These are phyloP conservation scores for Tulasnella sp. DNA, from an alignment of 768 basidiomycete genomes.

Conservation along the genomic window DNA sequence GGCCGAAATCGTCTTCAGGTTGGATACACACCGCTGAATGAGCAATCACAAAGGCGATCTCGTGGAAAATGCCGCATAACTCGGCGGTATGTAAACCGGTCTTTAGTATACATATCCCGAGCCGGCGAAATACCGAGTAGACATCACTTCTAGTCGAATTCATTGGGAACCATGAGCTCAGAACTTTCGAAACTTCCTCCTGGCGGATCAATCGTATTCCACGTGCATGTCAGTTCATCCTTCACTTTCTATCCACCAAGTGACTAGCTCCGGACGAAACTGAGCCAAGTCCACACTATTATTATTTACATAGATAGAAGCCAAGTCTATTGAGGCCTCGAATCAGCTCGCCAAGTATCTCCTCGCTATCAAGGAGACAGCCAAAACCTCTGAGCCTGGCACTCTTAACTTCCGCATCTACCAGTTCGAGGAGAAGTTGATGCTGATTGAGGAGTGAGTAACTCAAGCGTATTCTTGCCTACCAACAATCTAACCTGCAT, in stretches of 20 bases:
- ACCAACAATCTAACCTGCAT: not conserved
- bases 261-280: too few species aligned
- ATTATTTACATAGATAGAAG: not conserved
- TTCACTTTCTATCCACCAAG: too few species aligned
- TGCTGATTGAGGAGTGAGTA: constrained; percentile 14
- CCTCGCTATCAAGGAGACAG: constrained; percentile 10
- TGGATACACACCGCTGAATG: too few species aligned
- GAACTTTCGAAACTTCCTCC: not conserved
- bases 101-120: not conserved
- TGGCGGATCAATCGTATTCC: not conserved
- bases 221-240: not conserved
- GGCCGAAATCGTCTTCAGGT: too few species aligned
- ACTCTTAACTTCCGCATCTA: constrained; percentile 4
- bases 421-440: not conserved
- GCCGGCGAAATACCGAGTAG: not conserved
- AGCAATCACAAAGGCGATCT: too few species aligned
- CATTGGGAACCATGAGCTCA: not conserved
- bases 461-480: not conserved
- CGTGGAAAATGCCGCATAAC: not conserved
- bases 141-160: not conserved
- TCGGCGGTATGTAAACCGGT: not conserved
- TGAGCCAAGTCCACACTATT: not conserved
- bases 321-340: not conserved
- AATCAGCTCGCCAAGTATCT: not conserved
- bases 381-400: not conserved